Conservation (phyloP, 2,329 filamentous ascomycete species). For the Beauveria rudraprayagi region DNA sequence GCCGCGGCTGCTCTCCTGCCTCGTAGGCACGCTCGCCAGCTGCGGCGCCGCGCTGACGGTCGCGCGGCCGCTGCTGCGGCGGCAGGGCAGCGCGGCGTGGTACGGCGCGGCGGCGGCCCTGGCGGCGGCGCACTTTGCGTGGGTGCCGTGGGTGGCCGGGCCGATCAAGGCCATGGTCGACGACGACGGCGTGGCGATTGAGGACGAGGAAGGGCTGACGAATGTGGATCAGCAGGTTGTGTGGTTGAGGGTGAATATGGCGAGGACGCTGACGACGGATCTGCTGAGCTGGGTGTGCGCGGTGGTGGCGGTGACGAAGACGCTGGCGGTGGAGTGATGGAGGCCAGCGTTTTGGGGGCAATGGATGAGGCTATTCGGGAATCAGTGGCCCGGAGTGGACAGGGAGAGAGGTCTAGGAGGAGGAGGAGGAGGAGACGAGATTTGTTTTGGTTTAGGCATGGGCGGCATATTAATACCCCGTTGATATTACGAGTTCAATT, state of each 20-base stretch:
- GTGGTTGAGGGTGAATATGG: conserved; percentile 25
- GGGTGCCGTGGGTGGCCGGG: conserved; percentile 26
- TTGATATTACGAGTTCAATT: no score
- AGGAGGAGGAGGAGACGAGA: neutral
- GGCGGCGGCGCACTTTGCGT: conserved; percentile 25
- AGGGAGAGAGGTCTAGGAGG: neutral
- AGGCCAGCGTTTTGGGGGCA: neutral
- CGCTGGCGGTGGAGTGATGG: conserved; percentile 11
- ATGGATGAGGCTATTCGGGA: no score
- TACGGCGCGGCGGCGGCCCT: conserved; percentile 25
- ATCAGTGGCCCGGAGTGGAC: neutral
- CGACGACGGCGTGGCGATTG: conserved; percentile 14
- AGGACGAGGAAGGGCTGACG: conserved; percentile 15
- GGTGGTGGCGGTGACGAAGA: conserved; percentile 23
- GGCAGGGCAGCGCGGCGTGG: conserved; percentile 22
- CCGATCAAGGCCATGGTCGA: conserved; percentile 24
- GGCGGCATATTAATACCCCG: no score
- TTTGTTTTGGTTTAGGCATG: no score
- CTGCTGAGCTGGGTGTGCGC: conserved; percentile 26
- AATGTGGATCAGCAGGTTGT: conserved; percentile 22
- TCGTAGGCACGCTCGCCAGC: conserved; percentile 26
- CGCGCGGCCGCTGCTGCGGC: conserved; percentile 17
- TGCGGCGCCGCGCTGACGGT: conserved; percentile 20
- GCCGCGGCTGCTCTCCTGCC: conserved; percentile 24
- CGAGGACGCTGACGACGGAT: conserved; percentile 27